These are phyloP conservation scores for Microbotryum intermedium DNA, from an alignment of 1,284 basidiomycete species.

Conservation along the genomic window DNA sequence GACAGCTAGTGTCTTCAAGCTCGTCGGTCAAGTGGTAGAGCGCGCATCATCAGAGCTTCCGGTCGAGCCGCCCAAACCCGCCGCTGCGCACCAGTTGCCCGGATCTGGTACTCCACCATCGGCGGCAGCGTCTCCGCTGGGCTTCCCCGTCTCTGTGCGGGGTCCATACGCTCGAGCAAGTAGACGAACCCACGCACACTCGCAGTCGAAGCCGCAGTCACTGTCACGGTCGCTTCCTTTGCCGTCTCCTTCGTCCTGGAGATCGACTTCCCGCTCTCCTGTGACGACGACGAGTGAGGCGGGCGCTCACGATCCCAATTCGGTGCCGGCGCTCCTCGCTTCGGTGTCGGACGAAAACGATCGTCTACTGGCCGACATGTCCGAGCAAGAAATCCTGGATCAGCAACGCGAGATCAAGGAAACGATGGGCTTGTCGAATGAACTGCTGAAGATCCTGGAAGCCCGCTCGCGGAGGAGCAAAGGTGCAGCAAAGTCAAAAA, in stretches of 20 bases:
- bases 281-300: neutral
- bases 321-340: constrained; percentile 11
- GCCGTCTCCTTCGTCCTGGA: neutral
- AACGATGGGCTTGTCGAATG: constrained; percentile 57
- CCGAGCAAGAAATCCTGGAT: constrained; percentile 50
- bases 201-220: constrained; percentile 1
- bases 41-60: neutral
- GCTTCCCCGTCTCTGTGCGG: constrained; percentile 11
- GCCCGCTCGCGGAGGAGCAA: constrained; percentile 37
- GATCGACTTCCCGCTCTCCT: neutral
- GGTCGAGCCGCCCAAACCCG: constrained; percentile 4
- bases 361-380: constrained; percentile 50
- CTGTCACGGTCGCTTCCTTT: neutral
- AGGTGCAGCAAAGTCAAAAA: neutral
- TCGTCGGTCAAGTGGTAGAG: constrained; percentile 28
- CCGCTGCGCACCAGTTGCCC: constrained; percentile 1
- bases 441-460: constrained; percentile 50
- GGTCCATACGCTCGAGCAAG: neutral
- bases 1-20: neutral
- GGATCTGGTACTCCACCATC: constrained; percentile 5
- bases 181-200: constrained; percentile 7
- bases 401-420: constrained; percentile 57
- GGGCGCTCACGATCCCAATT: neutral
- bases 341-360: constrained; percentile 52
- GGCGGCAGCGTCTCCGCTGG: constrained; percentile 1